Conservation (phyloP, 2,329 filamentous ascomycete genomes). For the Claviceps purpurea region DNA sequence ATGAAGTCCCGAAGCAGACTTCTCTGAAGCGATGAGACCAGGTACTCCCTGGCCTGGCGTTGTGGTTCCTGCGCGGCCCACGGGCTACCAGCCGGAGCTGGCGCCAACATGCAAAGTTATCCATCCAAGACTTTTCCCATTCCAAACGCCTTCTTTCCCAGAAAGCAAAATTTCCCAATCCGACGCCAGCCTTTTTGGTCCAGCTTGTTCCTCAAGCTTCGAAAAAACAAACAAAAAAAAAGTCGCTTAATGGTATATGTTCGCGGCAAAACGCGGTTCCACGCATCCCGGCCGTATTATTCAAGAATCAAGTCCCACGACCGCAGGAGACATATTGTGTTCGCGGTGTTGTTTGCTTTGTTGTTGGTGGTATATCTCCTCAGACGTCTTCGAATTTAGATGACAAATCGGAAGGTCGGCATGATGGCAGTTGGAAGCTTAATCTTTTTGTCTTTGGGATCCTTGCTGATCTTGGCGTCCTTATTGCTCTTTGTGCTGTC, state of each 20-base stretch:
- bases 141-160: background rate
- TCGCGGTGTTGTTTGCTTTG: background rate
- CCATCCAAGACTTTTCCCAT: background rate
- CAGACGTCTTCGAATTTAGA: background rate
- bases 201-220: background rate
- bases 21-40: no score
- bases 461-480: conserved; percentile 1
- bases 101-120: background rate
- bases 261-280: no score
- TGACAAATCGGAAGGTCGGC: conserved; percentile 6
- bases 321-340: no score
- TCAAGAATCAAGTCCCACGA: no score
- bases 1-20: no score
- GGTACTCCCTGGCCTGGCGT: no score
- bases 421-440: background rate
- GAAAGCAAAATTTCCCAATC: background rate
- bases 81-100: background rate
- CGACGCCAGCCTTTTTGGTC: background rate
- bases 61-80: no score
- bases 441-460: conserved; percentile 3
- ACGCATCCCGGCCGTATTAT: no score
- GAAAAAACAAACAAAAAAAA: background rate
- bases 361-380: background rate
- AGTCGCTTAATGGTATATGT: background rate
- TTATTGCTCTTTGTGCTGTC: background rate